Conservation (phyloP, 2,329 filamentous ascomycete genomes). For the Verticillium alfalfae region DNA sequence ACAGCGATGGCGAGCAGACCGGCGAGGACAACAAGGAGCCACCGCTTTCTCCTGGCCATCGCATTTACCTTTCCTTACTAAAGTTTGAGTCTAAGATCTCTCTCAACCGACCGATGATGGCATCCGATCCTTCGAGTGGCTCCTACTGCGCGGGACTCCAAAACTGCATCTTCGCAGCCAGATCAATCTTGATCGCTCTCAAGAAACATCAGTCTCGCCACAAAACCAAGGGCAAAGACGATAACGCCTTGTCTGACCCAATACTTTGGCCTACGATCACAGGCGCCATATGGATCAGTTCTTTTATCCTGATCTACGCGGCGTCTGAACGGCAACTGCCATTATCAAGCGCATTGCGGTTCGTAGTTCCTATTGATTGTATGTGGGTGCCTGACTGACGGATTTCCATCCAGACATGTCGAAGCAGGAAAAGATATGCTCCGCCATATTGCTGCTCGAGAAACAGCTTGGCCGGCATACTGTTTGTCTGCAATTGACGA, state of each 20-base stretch:
- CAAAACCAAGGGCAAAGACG: constrained; percentile 4
- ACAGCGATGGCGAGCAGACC: constrained; percentile 8
- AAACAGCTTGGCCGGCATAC: constrained; percentile 27
- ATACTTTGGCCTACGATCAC: constrained; percentile 46
- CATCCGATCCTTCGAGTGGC: constrained; percentile 32
- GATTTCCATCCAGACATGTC: constrained; percentile 15
- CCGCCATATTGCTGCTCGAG: constrained; percentile 17
- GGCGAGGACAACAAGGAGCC: constrained; percentile 7
- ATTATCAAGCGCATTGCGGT: constrained; percentile 30
- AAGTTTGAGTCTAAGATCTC: constrained; percentile 46
- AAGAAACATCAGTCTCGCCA: constrained; percentile 18
- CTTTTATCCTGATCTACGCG: constrained; percentile 44
- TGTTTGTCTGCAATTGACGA: constrained; percentile 24
- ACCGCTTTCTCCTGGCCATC: constrained; percentile 26
- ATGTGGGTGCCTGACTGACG: neutral
- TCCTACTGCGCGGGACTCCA: constrained; percentile 43
- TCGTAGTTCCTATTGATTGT: constrained; percentile 8
- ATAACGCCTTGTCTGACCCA: constrained; percentile 14
- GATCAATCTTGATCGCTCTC: constrained; percentile 37
- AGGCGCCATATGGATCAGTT: constrained; percentile 48
- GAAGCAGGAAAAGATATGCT: constrained; percentile 20
- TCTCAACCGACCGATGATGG: constrained; percentile 43
- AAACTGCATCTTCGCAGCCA: constrained; percentile 43
- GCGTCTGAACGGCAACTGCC: constrained; percentile 38
- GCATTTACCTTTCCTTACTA: constrained; percentile 33